Evolutionary conservation across 2,329 filamentous ascomycete genomes (phyloP), one percentile per base, ranked within the genome.

Genomic region (Helotiales sp.): DNA sequence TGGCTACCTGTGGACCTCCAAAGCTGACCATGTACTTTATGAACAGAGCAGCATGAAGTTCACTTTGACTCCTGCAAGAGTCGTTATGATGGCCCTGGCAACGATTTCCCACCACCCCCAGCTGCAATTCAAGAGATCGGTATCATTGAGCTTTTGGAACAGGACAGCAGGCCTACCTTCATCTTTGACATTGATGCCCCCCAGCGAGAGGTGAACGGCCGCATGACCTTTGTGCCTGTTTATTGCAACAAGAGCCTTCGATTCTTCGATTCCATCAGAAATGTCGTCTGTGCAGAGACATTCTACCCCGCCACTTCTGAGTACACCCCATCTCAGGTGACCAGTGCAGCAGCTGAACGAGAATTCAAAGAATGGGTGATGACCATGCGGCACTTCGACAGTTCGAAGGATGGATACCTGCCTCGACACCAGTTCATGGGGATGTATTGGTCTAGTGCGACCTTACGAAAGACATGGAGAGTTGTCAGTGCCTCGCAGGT

Each of bases 321-420:
- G 6, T 52, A 50, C 11, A 61, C 64, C 4, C 50, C 64, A 2
- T 52, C 50, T 10, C 60, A 63, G 28, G 63, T 61, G 17, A 40
- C 55, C 8, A 49, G 43, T 17, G 61, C 62, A 15, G 30, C 57
- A 24, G 64, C 63, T 11, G 67, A 72, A 26, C 45, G 45, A n/a
- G 82, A 84, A 32, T 93, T 93, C 80, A 91, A 88, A 76, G 80
- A 82, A 7, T 94, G 91, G 91, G 81, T 87, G 1, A 81, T 88
- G 61, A 86, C 82, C 45, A 81, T 83, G 13, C 79, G 82, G n/a
- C 79, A 80, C 52, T 80, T 84, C 24, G 80, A 82, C n/a, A 84
- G 86, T 37, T 81, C 80, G 17, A 74, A 83, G 13, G 85, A 87
- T 69, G 79, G 84, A 6, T 83, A 79, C 71, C 78, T 83, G 59